A percentile compares a stretch with the other conserved stretches of the same genome.
Conservation (phyloP, 2,329 filamentous ascomycete genomes). For the Periconia sp. region DNA sequence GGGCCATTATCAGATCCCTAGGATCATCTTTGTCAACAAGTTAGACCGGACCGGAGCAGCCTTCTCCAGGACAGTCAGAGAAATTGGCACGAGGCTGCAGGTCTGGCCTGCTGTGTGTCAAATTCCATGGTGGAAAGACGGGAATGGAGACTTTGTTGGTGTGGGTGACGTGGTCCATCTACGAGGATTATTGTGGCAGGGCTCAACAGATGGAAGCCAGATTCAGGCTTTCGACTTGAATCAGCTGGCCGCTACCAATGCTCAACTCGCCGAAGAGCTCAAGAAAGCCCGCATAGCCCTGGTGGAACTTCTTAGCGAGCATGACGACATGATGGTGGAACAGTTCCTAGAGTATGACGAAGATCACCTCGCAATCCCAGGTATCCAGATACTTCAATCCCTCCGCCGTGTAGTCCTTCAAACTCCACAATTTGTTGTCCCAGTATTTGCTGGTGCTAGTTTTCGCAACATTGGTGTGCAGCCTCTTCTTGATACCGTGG, state of each 20-base stretch:
- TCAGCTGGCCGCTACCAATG: slow-evolving; percentile 54
- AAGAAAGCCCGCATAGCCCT: slow-evolving; percentile 74
- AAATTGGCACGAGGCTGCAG: slow-evolving; percentile 76
- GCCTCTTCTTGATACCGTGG: slow-evolving; percentile 83
- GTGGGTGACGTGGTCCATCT: slow-evolving; percentile 81
- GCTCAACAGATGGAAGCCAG: slow-evolving; percentile 65
- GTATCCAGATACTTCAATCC: slow-evolving; percentile 68
- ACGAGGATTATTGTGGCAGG: slow-evolving; percentile 72
- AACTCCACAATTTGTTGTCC: slow-evolving; percentile 73
- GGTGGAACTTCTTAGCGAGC: slow-evolving; percentile 81
- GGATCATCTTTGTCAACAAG: slow-evolving; percentile 82
- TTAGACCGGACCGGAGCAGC: slow-evolving; percentile 79
- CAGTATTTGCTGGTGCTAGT: slow-evolving; percentile 88
- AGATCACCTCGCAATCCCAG: slow-evolving; percentile 68
- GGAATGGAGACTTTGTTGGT: slow-evolving; percentile 74
- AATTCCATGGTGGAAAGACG: slow-evolving; percentile 86
- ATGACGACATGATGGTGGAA: slow-evolving; percentile 85
- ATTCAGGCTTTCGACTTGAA: slow-evolving; percentile 60
- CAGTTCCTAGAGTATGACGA: slow-evolving; percentile 77
- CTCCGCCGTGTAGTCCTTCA: slow-evolving; percentile 71
- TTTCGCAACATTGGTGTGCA: slow-evolving; percentile 94
- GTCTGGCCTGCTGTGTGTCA: slow-evolving; percentile 91
- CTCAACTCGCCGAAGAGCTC: slow-evolving; percentile 64
- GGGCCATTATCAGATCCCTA: slow-evolving; percentile 79
- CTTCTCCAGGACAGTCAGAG: slow-evolving; percentile 82